A percentile compares a stretch with the other conserved stretches of the same genome.
Conservation (phyloP, 2,329 filamentous ascomycete species). For the Aureobasidium melanogenum region DNA sequence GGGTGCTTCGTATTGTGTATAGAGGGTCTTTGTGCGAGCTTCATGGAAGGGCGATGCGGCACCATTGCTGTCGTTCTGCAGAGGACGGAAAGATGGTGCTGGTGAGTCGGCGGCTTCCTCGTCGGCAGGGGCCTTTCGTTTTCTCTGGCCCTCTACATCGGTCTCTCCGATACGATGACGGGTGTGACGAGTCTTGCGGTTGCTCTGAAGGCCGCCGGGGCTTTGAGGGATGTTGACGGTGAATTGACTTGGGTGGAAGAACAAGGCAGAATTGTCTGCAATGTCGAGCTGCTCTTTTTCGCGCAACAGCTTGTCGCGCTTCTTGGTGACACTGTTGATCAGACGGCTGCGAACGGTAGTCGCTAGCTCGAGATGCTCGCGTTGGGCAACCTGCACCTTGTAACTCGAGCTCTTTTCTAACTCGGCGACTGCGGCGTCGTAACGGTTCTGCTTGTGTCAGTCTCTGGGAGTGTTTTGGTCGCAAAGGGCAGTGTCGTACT, state of each 20-base stretch:
- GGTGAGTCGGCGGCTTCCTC: slow-evolving; percentile 52
- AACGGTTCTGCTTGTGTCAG: slow-evolving; percentile 40
- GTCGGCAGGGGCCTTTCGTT: slow-evolving; percentile 47
- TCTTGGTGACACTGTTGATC: slow-evolving; percentile 48
- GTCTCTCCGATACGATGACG: slow-evolving; percentile 39
- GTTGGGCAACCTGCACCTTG: slow-evolving; percentile 52
- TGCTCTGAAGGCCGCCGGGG: slow-evolving; percentile 50
- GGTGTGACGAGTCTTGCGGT: slow-evolving; percentile 55
- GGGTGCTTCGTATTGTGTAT: slow-evolving; percentile 49
- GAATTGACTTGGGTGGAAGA: slow-evolving; percentile 58
- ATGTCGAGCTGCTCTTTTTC: slow-evolving; percentile 61
- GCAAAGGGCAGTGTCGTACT: slow-evolving; percentile 39
- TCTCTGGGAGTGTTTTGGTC: not conserved
- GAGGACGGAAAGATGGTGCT: slow-evolving; percentile 38
- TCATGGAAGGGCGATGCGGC: slow-evolving; percentile 42
- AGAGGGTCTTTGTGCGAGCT: slow-evolving; percentile 42
- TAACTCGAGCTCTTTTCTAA: slow-evolving; percentile 50
- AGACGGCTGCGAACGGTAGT: slow-evolving; percentile 54
- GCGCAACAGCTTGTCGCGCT: slow-evolving; percentile 48
- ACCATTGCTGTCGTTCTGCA: slow-evolving; percentile 36
- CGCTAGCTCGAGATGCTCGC: slow-evolving; percentile 52
- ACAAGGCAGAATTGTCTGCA: slow-evolving; percentile 55
- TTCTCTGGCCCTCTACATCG: slow-evolving; percentile 40
- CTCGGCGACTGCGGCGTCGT: slow-evolving; percentile 46
- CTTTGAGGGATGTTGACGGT: slow-evolving; percentile 56